phyloP scores from a whole-genome alignment of 2,329 filamentous ascomycete genomes.

The Sporothrix euskadiensis region DNA sequence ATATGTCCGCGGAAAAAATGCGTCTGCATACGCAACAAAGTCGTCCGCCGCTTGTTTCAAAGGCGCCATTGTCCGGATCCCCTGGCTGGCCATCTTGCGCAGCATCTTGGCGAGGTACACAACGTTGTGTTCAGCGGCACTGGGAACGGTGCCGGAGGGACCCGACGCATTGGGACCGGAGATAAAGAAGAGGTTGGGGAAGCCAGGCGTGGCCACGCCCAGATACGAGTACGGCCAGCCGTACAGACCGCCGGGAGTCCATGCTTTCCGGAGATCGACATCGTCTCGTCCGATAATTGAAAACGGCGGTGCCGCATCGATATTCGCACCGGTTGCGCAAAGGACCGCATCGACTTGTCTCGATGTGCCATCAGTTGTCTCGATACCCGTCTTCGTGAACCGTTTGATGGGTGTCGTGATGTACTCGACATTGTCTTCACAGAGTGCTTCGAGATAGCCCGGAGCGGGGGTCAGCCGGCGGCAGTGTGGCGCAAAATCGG shows the following conservation, averaged over 20 bases:
- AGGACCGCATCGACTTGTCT: neutral
- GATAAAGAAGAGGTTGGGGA: constrained; percentile 36
- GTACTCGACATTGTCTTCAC: constrained; percentile 54
- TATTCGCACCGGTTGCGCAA: neutral
- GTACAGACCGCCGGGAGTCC: constrained; percentile 55
- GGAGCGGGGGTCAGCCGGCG: constrained; percentile 53
- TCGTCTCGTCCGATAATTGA: constrained; percentile 37
- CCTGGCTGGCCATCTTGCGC: constrained; percentile 51
- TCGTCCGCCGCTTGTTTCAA: constrained; percentile 32
- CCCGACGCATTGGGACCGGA: constrained; percentile 25
- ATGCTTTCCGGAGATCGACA: constrained; percentile 55
- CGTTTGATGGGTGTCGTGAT: neutral
- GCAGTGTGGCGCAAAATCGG: constrained; percentile 58
- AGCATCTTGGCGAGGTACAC: constrained; percentile 51
- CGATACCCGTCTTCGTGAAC: neutral
- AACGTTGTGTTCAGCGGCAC: constrained; percentile 28
- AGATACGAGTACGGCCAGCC: constrained; percentile 60
- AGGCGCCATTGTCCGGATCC: constrained; percentile 42
- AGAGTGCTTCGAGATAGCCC: constrained; percentile 65
- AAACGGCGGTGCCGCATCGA: neutral
- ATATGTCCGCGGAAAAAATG: constrained; percentile 38
- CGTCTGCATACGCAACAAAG: constrained; percentile 36
- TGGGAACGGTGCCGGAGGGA: constrained; percentile 26
- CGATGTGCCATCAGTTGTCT: neutral
- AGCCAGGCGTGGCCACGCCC: constrained; percentile 39